A percentile compares a stretch with the other conserved stretches of the same genome.
Conservation (phyloP, 331 rosid species). For the Ulmus americana region DNA sequence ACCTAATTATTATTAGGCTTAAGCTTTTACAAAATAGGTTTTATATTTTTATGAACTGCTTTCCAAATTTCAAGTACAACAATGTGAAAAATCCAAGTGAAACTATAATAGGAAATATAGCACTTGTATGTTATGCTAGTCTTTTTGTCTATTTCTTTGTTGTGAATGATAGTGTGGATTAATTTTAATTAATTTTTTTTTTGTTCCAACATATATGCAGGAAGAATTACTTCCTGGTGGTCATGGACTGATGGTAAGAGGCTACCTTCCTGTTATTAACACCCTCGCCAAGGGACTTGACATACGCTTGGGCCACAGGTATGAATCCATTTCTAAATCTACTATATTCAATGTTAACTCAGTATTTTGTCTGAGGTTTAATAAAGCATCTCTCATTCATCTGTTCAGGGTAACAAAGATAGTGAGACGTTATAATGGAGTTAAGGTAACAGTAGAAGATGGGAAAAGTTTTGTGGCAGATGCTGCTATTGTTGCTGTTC, state of each 20-base stretch:
- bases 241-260: conserved; percentile 98
- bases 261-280: conserved; percentile 86
- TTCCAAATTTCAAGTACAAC: neutral
- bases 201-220: conserved; percentile 33
- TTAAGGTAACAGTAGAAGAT: conserved; percentile 69
- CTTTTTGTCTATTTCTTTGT: neutral
- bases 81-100: neutral
- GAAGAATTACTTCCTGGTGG: conserved; percentile 98
- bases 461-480: conserved; percentile 80
- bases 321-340: conserved; percentile 2
- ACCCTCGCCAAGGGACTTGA: conserved; percentile 96
- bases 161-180: neutral
- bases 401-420: conserved; percentile 72
- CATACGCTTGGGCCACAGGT: conserved; percentile 83
- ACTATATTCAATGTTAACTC: neutral
- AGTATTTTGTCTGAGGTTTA: conserved; percentile 13
- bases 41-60: neutral
- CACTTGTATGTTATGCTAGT: neutral
- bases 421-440: conserved; percentile 64
- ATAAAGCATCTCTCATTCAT: conserved; percentile 13
- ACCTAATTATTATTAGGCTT: too few relatives aligned
- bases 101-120: neutral
- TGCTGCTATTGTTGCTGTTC: conserved; percentile 79
- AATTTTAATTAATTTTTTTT: neutral
- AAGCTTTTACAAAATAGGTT: neutral